Conservation (phyloP, 345 rosid genomes). For the Conringia planisiliqua region DNA sequence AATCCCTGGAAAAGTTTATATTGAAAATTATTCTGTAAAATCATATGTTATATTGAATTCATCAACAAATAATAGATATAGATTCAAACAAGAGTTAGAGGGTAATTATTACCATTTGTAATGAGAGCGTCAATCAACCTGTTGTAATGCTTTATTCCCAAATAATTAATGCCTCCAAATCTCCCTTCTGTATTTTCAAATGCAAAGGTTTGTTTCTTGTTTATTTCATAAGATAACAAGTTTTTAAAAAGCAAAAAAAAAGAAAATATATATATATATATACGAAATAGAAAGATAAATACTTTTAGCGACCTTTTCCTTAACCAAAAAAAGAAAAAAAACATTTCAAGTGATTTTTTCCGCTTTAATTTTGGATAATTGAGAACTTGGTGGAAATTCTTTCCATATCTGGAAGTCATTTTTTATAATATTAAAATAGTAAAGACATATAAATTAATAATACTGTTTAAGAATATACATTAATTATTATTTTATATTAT, state of each 20-base stretch:
- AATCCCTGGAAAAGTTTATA: constrained; percentile 50
- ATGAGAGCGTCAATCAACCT: constrained; percentile 55
- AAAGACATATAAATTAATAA: no score
- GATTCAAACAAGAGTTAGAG: neutral
- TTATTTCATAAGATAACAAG: neutral
- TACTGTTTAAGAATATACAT: no score
- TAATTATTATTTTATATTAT: no score
- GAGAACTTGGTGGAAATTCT: no score
- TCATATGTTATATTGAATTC: neutral
- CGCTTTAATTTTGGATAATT: no score
- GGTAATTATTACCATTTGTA: constrained; percentile 34
- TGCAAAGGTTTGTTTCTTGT: neutral
- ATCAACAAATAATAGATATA: neutral
- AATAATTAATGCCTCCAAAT: constrained; percentile 53
- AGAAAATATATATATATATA: neutral
- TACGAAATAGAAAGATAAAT: neutral
- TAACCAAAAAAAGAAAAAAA: no score
- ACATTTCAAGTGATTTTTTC: no score
- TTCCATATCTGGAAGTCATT: no score
- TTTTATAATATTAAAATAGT: no score
- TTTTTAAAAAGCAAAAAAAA: no score
- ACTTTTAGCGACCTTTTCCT: no score
- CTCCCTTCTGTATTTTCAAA: constrained; percentile 51
- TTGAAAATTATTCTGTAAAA: neutral
- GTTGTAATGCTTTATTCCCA: constrained; percentile 61